These are phyloP conservation scores for Leucocoprinus birnbaumii DNA, from an alignment of 768 basidiomycete species.

Conservation along the genomic window DNA sequence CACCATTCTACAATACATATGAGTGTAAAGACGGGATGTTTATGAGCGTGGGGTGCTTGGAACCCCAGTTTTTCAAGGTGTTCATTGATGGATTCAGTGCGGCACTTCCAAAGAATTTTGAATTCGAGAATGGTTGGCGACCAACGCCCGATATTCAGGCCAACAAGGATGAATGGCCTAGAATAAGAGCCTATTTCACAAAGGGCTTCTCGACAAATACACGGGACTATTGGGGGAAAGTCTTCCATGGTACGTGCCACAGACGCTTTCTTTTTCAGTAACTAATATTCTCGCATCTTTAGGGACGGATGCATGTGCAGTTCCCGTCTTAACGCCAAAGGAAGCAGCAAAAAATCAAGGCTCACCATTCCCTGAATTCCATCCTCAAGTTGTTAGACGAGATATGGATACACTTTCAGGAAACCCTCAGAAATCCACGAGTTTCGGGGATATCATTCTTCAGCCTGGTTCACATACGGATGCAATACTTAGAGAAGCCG, in stretches of 20 bases:
- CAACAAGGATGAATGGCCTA: slow-evolving; percentile 53
- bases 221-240: slow-evolving; percentile 65
- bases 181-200: slow-evolving; percentile 51
- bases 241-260: slow-evolving; percentile 56
- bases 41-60: slow-evolving; percentile 77
- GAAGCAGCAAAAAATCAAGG: slow-evolving; percentile 51
- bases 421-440: neutral
- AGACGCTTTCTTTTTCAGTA: neutral
- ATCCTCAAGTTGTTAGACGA: slow-evolving; percentile 37
- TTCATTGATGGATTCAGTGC: slow-evolving; percentile 56
- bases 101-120: slow-evolving; percentile 44
- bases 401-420: neutral
- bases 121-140: slow-evolving; percentile 48
- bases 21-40: slow-evolving; percentile 67
- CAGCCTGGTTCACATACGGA: slow-evolving; percentile 52
- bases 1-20: slow-evolving; percentile 78
- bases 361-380: slow-evolving; percentile 45
- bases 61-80: slow-evolving; percentile 64
- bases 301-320: slow-evolving; percentile 72
- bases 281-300: neutral
- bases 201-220: slow-evolving; percentile 59
- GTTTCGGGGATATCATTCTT: slow-evolving; percentile 22
- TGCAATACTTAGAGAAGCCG: slow-evolving; percentile 51
- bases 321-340: slow-evolving; percentile 62
- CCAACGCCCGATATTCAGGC: slow-evolving; percentile 45